Evolutionary conservation across 352 stramenopile species (phyloP).

Genomic region (Phytophthora tubulina): DNA sequence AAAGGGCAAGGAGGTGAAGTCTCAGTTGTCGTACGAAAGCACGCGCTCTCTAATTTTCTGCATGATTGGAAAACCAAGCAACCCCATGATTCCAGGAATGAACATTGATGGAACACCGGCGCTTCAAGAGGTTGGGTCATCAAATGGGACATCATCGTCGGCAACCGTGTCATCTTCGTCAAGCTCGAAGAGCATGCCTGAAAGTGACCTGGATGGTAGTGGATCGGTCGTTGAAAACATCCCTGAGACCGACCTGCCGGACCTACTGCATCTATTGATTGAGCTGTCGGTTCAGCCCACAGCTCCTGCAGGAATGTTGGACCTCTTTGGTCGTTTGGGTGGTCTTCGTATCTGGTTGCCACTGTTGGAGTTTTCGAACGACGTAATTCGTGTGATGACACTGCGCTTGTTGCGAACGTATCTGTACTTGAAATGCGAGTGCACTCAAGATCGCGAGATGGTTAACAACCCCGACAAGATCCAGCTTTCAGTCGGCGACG

Average conservation of each 20-base stretch:
- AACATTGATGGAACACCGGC: slow-evolving; percentile 70
- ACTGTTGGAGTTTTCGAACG: slow-evolving; percentile 76
- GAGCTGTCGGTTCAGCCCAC: slow-evolving; percentile 80
- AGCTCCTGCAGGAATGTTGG: slow-evolving; percentile 72
- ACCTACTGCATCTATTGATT: slow-evolving; percentile 82
- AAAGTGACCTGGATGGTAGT: slow-evolving; percentile 71
- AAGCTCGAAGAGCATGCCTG: slow-evolving; percentile 63
- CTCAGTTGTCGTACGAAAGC: slow-evolving; percentile 84
- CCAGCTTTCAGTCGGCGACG: slow-evolving; percentile 79
- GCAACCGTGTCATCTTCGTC: slow-evolving; percentile 48
- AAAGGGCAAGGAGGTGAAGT: slow-evolving; percentile 75
- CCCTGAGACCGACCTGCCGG: slow-evolving; percentile 72
- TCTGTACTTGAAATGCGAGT: slow-evolving; percentile 81
- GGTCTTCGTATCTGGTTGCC: slow-evolving; percentile 87
- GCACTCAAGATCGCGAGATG: slow-evolving; percentile 68
- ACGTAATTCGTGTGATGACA: slow-evolving; percentile 84
- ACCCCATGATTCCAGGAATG: slow-evolving; percentile 69
- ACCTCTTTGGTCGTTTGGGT: slow-evolving; percentile 79
- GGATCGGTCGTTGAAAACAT: slow-evolving; percentile 81
- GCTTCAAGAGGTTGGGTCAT: slow-evolving; percentile 56
- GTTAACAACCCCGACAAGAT: slow-evolving; percentile 76
- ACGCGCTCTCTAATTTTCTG: slow-evolving; percentile 87
- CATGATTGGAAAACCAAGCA: slow-evolving; percentile 88
- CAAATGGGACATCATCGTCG: slow-evolving; percentile 50
- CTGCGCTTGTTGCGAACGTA: slow-evolving; percentile 83